Evolutionary conservation across 345 rosid genomes (phyloP).

Genomic region (Syzygium oleosum): DNA sequence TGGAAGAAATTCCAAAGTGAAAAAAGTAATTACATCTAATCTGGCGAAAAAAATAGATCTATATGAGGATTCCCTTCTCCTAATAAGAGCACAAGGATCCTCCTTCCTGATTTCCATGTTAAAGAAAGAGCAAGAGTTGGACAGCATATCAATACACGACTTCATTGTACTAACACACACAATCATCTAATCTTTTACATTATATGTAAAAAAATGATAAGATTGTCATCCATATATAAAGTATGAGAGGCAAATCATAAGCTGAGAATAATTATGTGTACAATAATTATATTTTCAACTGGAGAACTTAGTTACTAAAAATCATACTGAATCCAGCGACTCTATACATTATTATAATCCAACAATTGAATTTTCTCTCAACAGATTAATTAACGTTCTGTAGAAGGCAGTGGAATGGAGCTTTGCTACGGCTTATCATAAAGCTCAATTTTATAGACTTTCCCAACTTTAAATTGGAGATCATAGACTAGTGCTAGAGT

Average conservation of each 20-base stretch:
- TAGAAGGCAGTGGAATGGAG: not conserved
- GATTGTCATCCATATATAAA: not conserved
- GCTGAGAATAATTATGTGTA: not conserved
- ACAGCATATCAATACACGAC: not conserved
- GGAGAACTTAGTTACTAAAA: not conserved
- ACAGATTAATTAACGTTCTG: not conserved
- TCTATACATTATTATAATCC: not conserved
- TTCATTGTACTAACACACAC: no score
- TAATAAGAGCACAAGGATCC: not conserved
- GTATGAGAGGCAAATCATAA: not conserved
- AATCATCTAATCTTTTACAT: no score
- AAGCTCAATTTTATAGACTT: not conserved
- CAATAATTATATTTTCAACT: not conserved
- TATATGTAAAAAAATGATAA: no score
- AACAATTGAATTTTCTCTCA: not conserved
- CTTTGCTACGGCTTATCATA: not conserved
- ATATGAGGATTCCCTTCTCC: not conserved
- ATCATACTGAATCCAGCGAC: not conserved
- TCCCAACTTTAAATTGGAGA: not conserved
- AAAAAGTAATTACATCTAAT: not conserved
- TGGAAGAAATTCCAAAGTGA: not conserved
- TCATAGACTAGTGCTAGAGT: not conserved
- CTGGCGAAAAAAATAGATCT: not conserved
- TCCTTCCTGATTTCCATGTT: no score
- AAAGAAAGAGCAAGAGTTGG: not conserved